Conservation (phyloP, 805 yeast genomes). For the Citeromyces nyonsensis region DNA sequence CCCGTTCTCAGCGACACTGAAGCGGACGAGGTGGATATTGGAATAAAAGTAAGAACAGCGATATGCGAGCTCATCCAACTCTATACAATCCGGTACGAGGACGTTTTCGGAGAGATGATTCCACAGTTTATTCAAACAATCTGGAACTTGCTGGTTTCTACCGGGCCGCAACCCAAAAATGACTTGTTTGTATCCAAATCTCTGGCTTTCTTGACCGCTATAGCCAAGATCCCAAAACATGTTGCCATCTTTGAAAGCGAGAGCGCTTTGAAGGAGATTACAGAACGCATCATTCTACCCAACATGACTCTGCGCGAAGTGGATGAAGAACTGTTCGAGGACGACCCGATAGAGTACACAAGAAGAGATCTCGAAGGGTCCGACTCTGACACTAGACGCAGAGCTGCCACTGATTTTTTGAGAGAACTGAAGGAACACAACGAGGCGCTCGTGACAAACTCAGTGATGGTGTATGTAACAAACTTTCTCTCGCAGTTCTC, state of each 20-base stretch:
- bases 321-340: slow-evolving; percentile 90
- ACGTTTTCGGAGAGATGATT: slow-evolving; percentile 70
- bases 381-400: slow-evolving; percentile 82
- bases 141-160: slow-evolving; percentile 59
- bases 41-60: slow-evolving; percentile 63
- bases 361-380: slow-evolving; percentile 92
- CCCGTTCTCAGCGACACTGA: slow-evolving; percentile 40
- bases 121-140: slow-evolving; percentile 67
- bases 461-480: slow-evolving; percentile 59
- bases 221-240: slow-evolving; percentile 56
- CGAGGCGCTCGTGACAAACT: slow-evolving; percentile 57
- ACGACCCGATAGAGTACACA: slow-evolving; percentile 88
- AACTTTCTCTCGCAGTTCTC: slow-evolving; percentile 41
- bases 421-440: slow-evolving; percentile 73
- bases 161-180: slow-evolving; percentile 59
- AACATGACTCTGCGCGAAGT: slow-evolving; percentile 73
- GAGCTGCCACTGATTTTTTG: slow-evolving; percentile 85
- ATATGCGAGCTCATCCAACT: slow-evolving; percentile 76
- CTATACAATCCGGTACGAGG: slow-evolving; percentile 84
- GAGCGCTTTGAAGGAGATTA: slow-evolving; percentile 54
- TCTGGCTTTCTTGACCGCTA: slow-evolving; percentile 68
- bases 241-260: slow-evolving; percentile 46
- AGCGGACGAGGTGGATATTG: slow-evolving; percentile 53
- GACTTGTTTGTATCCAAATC: slow-evolving; percentile 77
- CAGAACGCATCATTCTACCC: slow-evolving; percentile 77